Conservation (phyloP, 2,329 filamentous ascomycete genomes). For the Lasiodiplodia citricola region DNA sequence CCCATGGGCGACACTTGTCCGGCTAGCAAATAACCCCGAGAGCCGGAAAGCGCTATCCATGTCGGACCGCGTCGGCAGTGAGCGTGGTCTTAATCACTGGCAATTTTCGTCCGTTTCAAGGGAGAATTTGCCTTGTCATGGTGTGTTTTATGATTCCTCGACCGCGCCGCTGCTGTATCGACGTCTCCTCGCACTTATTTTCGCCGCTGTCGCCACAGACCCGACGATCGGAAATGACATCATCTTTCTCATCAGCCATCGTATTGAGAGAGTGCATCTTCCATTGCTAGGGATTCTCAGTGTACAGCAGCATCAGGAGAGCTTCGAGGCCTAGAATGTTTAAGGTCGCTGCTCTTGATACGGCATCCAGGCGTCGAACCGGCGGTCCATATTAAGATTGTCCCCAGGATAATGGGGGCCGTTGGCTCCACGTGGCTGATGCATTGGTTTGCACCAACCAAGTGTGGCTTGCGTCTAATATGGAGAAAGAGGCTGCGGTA, state of each 20-base stretch:
- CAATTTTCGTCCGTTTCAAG: background rate
- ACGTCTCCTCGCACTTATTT: background rate
- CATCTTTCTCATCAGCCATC: background rate
- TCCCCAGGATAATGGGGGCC: conserved; percentile 3
- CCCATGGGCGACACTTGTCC: background rate
- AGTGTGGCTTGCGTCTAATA: background rate
- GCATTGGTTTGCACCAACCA: conserved; percentile 7
- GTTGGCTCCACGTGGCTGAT: conserved; percentile 19
- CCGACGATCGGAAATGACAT: background rate
- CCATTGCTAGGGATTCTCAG: background rate
- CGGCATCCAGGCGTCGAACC: conserved; percentile 1
- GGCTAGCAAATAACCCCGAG: background rate
- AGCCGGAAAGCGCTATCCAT: background rate
- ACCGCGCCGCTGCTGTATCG: conserved; percentile 6
- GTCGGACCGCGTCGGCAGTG: background rate
- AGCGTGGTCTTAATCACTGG: background rate
- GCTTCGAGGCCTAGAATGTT: background rate
- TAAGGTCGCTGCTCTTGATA: background rate
- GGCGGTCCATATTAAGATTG: conserved; percentile 18
- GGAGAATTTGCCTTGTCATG: background rate
- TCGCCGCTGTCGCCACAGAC: background rate
- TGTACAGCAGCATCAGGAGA: background rate
- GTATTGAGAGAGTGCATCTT: background rate
- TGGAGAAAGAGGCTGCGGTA: background rate
- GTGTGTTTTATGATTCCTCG: background rate